Evolutionary conservation across 1,284 basidiomycete species (phyloP), one percentile per base, ranked within the genome.

Genomic region (Ceratobasidium sp.): DNA sequence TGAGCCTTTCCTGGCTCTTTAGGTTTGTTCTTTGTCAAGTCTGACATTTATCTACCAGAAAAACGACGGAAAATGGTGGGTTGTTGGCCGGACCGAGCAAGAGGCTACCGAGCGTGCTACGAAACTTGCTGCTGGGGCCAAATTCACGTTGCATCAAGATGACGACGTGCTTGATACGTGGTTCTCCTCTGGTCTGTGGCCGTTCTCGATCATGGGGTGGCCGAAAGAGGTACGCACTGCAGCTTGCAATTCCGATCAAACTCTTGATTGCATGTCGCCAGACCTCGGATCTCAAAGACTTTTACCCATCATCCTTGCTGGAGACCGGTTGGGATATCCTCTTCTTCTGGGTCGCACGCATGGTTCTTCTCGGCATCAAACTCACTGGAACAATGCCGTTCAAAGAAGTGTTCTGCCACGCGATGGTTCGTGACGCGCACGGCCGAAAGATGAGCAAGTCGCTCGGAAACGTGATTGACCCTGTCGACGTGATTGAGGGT

Each of bases 291-390:
- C 79, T 95, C 39, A 82, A 89, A 78, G 84, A 86, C 73, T 99
- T 94, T 85, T 99, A 97, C 83, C 98, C 98, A 0, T 86, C 94
- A 9, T 89, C 91, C 24, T 80, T 99, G 61, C 89, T 98, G 59
- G 98, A 99, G 84, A 99, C 98, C 0, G 98, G 98, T 61, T 99
- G 98, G 96, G 98, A 99, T 79, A 99, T 98, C 79, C 84, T 99
- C 46, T 98, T 98, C 88, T 98, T 99, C 90, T 99, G 98, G 98
- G 96, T 99, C 24, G 96, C 98, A 7, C 91, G 96, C 65, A 99
- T 99, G 98, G 96, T 94, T 75, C 87, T 99, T 82, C 90, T 99
- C 49, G 97, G 98, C 73, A 85, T 96, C 80, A 88, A 93, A 77
- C 88, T 98, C 63, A 99, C 98, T 0, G 96, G 88, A 62, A 83